phyloP scores from a whole-genome alignment of 371 early-diverging fungal genomes.

The Nosema bombycis region DNA sequence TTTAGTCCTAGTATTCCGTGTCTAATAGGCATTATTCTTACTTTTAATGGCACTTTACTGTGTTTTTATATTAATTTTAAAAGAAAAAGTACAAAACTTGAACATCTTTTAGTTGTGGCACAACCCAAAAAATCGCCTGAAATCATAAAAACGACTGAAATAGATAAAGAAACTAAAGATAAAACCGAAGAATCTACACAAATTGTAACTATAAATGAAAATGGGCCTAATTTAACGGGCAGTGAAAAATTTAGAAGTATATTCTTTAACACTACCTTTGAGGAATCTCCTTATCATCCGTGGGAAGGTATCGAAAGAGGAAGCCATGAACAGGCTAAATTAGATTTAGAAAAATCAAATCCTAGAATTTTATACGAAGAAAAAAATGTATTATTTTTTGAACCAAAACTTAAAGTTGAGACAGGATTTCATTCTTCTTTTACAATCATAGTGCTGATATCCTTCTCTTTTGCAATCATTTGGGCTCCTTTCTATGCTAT shows the following conservation, averaged over 20 bases:
- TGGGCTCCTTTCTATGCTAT: slow-evolving; percentile 62
- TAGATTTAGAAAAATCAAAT: slow-evolving; percentile 15
- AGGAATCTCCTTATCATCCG: slow-evolving; percentile 27
- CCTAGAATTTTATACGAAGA: slow-evolving; percentile 21
- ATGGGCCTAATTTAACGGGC: not conserved
- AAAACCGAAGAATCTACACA: not conserved
- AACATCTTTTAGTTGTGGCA: not conserved
- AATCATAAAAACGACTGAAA: not conserved
- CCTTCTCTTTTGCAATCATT: slow-evolving; percentile 52
- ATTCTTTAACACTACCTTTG: slow-evolving; percentile 10
- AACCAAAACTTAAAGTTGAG: slow-evolving; percentile 17
- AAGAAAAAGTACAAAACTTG: not conserved
- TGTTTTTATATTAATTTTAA: slow-evolving; percentile 22
- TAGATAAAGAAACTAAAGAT: not conserved
- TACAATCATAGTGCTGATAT: slow-evolving; percentile 41
- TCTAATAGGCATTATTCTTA: slow-evolving; percentile 26
- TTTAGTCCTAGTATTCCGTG: slow-evolving; percentile 25
- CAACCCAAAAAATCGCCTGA: not conserved
- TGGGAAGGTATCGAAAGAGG: slow-evolving; percentile 22
- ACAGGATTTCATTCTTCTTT: slow-evolving; percentile 44
- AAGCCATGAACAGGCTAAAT: not conserved
- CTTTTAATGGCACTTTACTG: slow-evolving; percentile 20
- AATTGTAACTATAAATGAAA: not conserved
- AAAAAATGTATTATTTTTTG: slow-evolving; percentile 23
- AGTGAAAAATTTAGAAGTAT: not conserved